Evolutionary conservation across 2,329 filamentous ascomycete species (phyloP).

Genomic region (Aureobasidium sp.): DNA sequence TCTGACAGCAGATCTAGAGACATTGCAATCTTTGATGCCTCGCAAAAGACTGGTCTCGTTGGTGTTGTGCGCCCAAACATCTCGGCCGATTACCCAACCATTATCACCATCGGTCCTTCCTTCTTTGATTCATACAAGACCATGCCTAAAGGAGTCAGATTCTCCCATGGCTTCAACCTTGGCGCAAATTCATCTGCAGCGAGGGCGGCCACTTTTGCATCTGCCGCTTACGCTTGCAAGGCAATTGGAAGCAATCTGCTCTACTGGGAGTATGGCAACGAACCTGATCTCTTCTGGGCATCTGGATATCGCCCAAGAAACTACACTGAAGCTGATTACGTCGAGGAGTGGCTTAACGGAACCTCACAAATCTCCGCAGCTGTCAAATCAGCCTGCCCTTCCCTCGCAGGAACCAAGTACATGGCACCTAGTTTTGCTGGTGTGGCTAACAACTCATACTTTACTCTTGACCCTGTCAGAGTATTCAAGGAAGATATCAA

Average conservation of each 20-base stretch:
- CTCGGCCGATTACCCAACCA: conserved; percentile 67
- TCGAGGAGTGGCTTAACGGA: conserved; percentile 64
- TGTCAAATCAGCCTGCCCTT: conserved; percentile 57
- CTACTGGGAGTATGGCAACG: conserved; percentile 71
- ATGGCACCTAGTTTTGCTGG: conserved; percentile 67
- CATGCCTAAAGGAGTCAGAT: conserved; percentile 58
- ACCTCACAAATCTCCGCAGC: conserved; percentile 54
- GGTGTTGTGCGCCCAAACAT: conserved; percentile 57
- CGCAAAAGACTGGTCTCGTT: conserved; percentile 55
- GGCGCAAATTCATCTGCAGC: conserved; percentile 57
- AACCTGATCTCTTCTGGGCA: conserved; percentile 66
- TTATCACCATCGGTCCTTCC: conserved; percentile 64
- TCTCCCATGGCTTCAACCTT: conserved; percentile 69
- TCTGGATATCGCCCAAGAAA: conserved; percentile 56
- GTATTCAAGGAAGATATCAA: conserved; percentile 64
- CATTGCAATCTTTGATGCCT: conserved; percentile 66
- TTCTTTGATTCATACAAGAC: conserved; percentile 71
- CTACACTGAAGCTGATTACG: conserved; percentile 65
- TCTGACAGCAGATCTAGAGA: conserved; percentile 42
- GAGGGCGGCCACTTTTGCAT: conserved; percentile 59
- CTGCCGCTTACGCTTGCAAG: conserved; percentile 64
- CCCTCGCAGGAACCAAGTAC: conserved; percentile 55
- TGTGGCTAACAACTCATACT: conserved; percentile 40
- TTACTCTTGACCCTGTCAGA: conserved; percentile 50
- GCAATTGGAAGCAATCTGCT: conserved; percentile 59